phyloP scores from a whole-genome alignment of 345 rosid species.

The Eucalyptus tenuipes region DNA sequence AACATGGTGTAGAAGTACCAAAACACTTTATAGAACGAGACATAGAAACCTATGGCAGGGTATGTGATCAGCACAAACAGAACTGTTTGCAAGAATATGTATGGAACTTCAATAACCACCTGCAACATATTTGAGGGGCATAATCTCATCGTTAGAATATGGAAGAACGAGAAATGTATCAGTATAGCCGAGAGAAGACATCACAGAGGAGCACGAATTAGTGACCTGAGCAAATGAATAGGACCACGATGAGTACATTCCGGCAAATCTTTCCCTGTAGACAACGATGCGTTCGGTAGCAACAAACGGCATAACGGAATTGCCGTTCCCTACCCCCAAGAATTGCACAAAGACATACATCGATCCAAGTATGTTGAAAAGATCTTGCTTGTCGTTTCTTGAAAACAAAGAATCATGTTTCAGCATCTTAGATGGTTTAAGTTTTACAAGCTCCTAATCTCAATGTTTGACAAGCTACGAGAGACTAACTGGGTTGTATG shows the following conservation, averaged over 20 bases:
- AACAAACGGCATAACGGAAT: conserved; percentile 28
- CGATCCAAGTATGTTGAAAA: conserved; percentile 35
- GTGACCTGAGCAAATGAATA: conserved; percentile 48
- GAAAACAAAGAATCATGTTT: not conserved
- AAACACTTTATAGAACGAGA: conserved; percentile 20
- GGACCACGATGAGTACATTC: conserved; percentile 55
- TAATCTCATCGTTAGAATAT: not conserved
- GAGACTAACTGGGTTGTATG: not conserved
- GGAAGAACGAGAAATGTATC: not conserved
- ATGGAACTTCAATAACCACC: conserved; percentile 33
- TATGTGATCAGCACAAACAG: conserved; percentile 25
- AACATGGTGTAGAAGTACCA: conserved; percentile 33
- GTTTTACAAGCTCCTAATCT: not conserved
- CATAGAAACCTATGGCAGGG: conserved; percentile 13
- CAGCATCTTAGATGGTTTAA: not conserved
- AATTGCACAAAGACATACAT: conserved; percentile 16
- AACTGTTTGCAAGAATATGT: conserved; percentile 17
- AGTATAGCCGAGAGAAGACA: not conserved
- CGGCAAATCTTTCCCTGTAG: conserved; percentile 50
- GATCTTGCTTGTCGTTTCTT: conserved; percentile 36
- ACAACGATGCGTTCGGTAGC: conserved; percentile 25
- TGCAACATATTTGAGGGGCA: not conserved
- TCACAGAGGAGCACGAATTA: not conserved
- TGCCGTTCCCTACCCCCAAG: conserved; percentile 21
- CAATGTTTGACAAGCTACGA: not conserved